phyloP scores from a whole-genome alignment of 208 protist genomes.

The Trypanosoma theileri region DNA sequence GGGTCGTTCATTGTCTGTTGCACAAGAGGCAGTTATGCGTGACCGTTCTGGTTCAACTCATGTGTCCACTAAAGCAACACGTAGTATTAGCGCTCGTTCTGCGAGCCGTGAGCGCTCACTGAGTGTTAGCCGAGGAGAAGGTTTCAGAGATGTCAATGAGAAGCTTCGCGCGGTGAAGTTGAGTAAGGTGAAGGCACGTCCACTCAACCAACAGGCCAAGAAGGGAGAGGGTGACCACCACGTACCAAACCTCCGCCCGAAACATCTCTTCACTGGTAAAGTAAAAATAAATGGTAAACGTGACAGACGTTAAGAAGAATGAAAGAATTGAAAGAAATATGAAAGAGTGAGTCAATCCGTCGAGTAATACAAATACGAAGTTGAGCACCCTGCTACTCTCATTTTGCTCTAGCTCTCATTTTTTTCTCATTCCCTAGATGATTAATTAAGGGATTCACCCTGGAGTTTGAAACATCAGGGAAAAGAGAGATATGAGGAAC shows the following conservation, averaged over 20 bases:
- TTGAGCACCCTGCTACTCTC: neutral
- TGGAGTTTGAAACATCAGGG: neutral
- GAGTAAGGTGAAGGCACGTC: conserved; percentile 76
- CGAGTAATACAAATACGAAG: conserved; percentile 9
- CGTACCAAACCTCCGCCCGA: conserved; percentile 94
- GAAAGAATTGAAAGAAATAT: neutral
- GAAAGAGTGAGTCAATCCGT: neutral
- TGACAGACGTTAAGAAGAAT: conserved; percentile 69
- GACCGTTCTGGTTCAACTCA: conserved; percentile 79
- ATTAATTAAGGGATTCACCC: neutral
- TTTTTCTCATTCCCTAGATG: neutral
- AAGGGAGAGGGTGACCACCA: conserved; percentile 96
- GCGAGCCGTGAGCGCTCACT: conserved; percentile 69
- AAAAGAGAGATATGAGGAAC: conserved; percentile 4
- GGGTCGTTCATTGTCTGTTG: conserved; percentile 78
- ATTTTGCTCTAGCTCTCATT: conserved; percentile 1
- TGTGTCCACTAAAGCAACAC: conserved; percentile 80
- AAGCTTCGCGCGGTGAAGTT: conserved; percentile 90
- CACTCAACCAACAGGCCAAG: conserved; percentile 65
- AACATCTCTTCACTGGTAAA: conserved; percentile 99
- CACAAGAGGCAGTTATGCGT: conserved; percentile 73
- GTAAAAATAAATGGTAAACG: conserved; percentile 89
- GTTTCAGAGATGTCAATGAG: conserved; percentile 86
- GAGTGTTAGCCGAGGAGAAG: conserved; percentile 81
- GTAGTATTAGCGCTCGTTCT: conserved; percentile 73